Evolutionary conservation across 2,329 filamentous ascomycete genomes (phyloP), one percentile per base, ranked within the genome.

Genomic region (Botrytis aclada): DNA sequence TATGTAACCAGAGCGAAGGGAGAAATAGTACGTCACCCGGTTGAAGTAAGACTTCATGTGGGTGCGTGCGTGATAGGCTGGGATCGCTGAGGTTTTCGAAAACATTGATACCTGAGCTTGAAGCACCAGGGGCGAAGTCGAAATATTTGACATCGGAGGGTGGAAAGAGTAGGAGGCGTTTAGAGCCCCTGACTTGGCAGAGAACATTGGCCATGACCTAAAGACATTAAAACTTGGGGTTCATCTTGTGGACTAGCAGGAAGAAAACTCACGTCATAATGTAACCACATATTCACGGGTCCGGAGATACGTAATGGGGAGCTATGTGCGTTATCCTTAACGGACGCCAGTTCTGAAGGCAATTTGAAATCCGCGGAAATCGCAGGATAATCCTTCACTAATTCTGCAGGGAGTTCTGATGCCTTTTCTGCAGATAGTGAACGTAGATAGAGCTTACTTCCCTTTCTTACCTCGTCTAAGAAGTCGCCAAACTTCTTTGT

Each of bases 201-300:
- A 96, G 91, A 5, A 97, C 85, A 78, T 97, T 97, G 67, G 93
- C 93, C 87, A 97, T 94, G 25, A 96, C 93, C 88, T 92, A 73
- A 9, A 66, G 51, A 75, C 63, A 75, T 78, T 62, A 78, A 67
- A 69, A 39, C 43, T n/a, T 29, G 18, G 2, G 12, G 25, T 39
- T 18, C 25, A 20, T 9, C 9, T 45, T 9, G 16, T n/a, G 1
- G 43, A 4, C 22, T 25, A 41, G 43, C 2, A 39, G 1, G 8
- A 10, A 6, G 4, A 41, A 41, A 32, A 81, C 85, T 82, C 80
- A 92, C 90, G 82, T 97, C 93, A 83, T 96, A 97, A 82, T 97
- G 93, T 45, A 97, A 85, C 94, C 95, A 97, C 88, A 97, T 93
- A 58, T 90, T 92, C 18, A 95, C 92, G 2, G 88, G 88, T 0